phyloP scores from a whole-genome alignment of 2,329 filamentous ascomycete genomes.

The Niveomyces coronatus region DNA sequence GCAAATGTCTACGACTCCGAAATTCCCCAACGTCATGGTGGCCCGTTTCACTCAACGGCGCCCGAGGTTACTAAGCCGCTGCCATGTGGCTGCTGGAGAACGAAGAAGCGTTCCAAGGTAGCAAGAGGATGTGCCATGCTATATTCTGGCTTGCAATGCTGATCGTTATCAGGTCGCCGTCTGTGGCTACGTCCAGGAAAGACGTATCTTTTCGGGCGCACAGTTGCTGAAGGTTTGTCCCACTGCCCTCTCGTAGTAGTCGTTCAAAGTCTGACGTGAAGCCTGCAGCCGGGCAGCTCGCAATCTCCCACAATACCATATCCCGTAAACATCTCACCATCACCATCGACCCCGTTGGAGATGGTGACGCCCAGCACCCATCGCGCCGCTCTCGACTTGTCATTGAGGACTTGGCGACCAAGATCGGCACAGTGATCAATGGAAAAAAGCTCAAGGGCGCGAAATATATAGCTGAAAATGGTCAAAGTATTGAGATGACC shows the following conservation, averaged over 20 bases:
- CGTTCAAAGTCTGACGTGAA: background rate
- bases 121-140: slow-evolving; percentile 5
- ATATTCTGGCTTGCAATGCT: background rate
- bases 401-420: slow-evolving; percentile 72
- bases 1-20: slow-evolving; percentile 8
- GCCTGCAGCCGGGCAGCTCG: slow-evolving; percentile 49
- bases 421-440: slow-evolving; percentile 72
- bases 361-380: slow-evolving; percentile 56
- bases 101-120: slow-evolving; percentile 41
- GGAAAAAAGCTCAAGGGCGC: slow-evolving; percentile 57
- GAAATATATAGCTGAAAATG: slow-evolving; percentile 40
- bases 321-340: slow-evolving; percentile 84
- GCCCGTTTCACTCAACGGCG: slow-evolving; percentile 1
- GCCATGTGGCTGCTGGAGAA: slow-evolving; percentile 58
- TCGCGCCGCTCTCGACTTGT: slow-evolving; percentile 58
- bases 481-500: slow-evolving; percentile 52
- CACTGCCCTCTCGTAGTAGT: too few relatives aligned
- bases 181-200: slow-evolving; percentile 82
- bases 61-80: slow-evolving; percentile 1
- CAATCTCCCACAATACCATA: slow-evolving; percentile 70
- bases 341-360: slow-evolving; percentile 52
- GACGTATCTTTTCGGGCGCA: slow-evolving; percentile 76
- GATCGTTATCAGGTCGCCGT: slow-evolving; percentile 30
- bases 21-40: slow-evolving; percentile 3
- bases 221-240: slow-evolving; percentile 50